Conservation (phyloP, 192 early-diverging fungal species). For the Coemansia sp. region DNA sequence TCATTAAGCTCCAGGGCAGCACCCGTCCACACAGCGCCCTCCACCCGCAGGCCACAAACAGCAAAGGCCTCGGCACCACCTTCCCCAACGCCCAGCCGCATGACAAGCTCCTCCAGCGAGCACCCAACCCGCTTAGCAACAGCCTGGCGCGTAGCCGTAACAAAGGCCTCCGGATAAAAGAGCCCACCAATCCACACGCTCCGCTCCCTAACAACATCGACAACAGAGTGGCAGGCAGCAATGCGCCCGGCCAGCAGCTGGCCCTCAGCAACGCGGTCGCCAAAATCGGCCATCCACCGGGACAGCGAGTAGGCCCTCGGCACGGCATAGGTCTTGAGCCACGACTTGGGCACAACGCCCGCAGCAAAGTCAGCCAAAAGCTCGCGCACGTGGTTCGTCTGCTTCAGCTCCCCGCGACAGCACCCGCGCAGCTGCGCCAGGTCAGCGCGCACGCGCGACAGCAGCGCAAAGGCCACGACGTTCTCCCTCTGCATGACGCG, state of each 20-base stretch:
- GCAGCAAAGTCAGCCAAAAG: constrained; percentile 69
- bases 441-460: constrained; percentile 65
- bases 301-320: constrained; percentile 59
- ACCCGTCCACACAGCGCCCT: constrained; percentile 51
- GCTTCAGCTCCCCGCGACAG: constrained; percentile 76
- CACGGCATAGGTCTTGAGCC: constrained; percentile 45
- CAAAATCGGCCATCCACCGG: constrained; percentile 74
- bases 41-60: constrained; percentile 43
- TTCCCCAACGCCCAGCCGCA: constrained; percentile 50
- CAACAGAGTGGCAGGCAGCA: not conserved
- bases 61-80: constrained; percentile 18
- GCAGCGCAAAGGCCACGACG: constrained; percentile 58
- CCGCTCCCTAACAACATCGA: constrained; percentile 23
- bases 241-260: constrained; percentile 49
- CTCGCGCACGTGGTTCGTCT: constrained; percentile 81
- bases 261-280: constrained; percentile 65
- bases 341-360: constrained; percentile 68
- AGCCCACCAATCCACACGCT: constrained; percentile 84
- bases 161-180: constrained; percentile 85
- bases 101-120: constrained; percentile 79
- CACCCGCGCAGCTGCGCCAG: constrained; percentile 62
- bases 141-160: constrained; percentile 86
- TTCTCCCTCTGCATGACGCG: constrained; percentile 85
- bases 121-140: constrained; percentile 69
- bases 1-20: constrained; percentile 43